Conservation (phyloP, 108 stramenopile genomes). For the Skeletonema tropicum region DNA sequence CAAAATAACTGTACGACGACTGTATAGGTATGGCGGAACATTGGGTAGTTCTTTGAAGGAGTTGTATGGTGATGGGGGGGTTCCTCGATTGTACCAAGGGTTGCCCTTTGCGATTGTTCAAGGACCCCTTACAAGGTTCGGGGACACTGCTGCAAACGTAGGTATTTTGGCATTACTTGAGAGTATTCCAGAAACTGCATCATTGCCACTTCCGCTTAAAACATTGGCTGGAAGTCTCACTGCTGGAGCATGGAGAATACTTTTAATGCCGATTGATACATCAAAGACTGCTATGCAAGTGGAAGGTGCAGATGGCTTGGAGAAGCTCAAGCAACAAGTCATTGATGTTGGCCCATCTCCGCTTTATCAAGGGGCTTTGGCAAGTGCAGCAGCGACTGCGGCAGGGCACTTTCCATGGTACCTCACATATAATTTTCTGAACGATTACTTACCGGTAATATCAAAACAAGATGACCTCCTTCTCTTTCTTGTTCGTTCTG, state of each 20-base stretch:
- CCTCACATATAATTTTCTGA: slow-evolving; percentile 79
- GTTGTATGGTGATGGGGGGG: slow-evolving; percentile 91
- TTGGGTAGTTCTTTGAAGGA: slow-evolving; percentile 60
- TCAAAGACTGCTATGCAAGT: slow-evolving; percentile 95
- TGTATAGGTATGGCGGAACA: slow-evolving; percentile 82
- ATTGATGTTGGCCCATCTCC: slow-evolving; percentile 56
- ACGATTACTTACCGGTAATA: slow-evolving; percentile 63
- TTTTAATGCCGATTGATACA: slow-evolving; percentile 94
- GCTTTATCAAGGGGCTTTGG: slow-evolving; percentile 86
- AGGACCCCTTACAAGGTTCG: slow-evolving; percentile 93
- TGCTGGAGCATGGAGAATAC: slow-evolving; percentile 89
- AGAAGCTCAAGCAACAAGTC: slow-evolving; percentile 49
- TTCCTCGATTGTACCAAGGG: slow-evolving; percentile 91
- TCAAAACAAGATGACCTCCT: slow-evolving; percentile 67
- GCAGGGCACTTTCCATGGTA: slow-evolving; percentile 74
- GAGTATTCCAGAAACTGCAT: slow-evolving; percentile 58
- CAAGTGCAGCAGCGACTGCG: slow-evolving; percentile 86
- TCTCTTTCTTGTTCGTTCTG: slow-evolving; percentile 69
- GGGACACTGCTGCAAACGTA: slow-evolving; percentile 97
- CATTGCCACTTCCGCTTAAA: slow-evolving; percentile 73
- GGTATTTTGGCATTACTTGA: slow-evolving; percentile 88
- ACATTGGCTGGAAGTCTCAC: slow-evolving; percentile 73
- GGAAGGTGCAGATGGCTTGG: slow-evolving; percentile 72
- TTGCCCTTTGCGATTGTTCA: slow-evolving; percentile 90
- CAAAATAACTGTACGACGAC: too few relatives aligned